Conservation (phyloP, 805 yeast species). For the Debaryomyces prosopidis region DNA sequence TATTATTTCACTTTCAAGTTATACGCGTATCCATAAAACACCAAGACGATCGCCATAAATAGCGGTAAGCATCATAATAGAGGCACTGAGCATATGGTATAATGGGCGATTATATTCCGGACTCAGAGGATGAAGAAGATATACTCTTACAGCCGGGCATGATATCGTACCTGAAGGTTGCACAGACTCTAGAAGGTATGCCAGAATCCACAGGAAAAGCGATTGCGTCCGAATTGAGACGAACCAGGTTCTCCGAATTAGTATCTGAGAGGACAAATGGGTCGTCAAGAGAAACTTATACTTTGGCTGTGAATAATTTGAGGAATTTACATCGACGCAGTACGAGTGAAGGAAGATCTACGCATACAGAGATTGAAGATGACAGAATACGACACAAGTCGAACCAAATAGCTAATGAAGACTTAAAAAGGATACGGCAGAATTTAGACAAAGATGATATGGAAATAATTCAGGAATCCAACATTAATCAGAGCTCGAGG, state of each 20-base stretch:
- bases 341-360: background rate
- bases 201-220: conserved; percentile 1
- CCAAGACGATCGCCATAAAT: no score
- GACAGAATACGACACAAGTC: background rate
- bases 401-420: background rate
- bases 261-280: background rate
- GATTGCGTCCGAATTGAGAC: conserved; percentile 3
- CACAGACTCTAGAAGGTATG: conserved; percentile 3
- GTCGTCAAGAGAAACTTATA: background rate
- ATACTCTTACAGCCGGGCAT: conserved; percentile 11
- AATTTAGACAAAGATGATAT: background rate
- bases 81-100: background rate
- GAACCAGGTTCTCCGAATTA: conserved; percentile 6
- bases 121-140: conserved; percentile 27
- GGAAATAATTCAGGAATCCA: conserved; percentile 10
- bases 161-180: conserved; percentile 11
- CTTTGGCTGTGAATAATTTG: background rate
- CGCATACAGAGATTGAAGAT: background rate
- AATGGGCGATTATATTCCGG: conserved; percentile 21
- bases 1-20: no score
- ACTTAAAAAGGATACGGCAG: background rate
- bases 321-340: background rate
- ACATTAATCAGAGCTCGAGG: conserved; percentile 10
- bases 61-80: no score
- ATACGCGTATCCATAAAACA: no score